Conservation (phyloP, 345 rosid genomes). For the Populus euphratica region DNA sequence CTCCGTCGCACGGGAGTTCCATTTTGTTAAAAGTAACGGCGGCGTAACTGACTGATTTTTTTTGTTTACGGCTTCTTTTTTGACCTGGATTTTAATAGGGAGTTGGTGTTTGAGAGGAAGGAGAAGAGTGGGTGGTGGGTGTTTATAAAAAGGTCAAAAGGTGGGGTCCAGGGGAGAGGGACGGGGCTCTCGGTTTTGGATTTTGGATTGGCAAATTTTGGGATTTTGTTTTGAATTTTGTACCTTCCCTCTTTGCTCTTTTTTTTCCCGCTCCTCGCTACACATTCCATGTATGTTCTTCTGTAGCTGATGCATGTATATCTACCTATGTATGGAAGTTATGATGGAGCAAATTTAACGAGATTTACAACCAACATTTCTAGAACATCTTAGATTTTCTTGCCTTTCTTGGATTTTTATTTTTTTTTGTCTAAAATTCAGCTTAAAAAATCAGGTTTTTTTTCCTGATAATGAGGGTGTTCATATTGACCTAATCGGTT, state of each 20-base stretch:
- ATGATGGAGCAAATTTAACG: neutral
- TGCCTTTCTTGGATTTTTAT: too few species aligned
- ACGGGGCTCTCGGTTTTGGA: neutral
- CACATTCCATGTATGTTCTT: neutral
- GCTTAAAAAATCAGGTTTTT: too few species aligned
- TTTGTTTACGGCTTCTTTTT: neutral
- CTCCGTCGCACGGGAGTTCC: constrained; percentile 68
- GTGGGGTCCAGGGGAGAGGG: neutral
- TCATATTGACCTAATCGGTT: too few species aligned
- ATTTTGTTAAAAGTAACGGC: constrained; percentile 24
- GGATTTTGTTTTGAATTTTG: neutral
- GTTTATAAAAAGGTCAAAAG: neutral
- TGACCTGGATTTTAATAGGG: neutral
- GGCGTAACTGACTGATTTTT: constrained; percentile 5
- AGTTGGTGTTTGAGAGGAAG: neutral
- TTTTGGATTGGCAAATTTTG: neutral
- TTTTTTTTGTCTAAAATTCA: too few species aligned
- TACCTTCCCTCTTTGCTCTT: neutral
- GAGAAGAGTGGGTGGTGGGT: neutral
- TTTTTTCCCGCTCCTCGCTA: neutral
- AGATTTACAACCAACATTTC: neutral
- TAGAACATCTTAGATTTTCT: too few species aligned
- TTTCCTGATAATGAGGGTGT: accelerated
- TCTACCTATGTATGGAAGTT: too few species aligned
- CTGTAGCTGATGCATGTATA: neutral